phyloP scores from a whole-genome alignment of 2,329 filamentous ascomycete species.

The Trichoderma sp. region DNA sequence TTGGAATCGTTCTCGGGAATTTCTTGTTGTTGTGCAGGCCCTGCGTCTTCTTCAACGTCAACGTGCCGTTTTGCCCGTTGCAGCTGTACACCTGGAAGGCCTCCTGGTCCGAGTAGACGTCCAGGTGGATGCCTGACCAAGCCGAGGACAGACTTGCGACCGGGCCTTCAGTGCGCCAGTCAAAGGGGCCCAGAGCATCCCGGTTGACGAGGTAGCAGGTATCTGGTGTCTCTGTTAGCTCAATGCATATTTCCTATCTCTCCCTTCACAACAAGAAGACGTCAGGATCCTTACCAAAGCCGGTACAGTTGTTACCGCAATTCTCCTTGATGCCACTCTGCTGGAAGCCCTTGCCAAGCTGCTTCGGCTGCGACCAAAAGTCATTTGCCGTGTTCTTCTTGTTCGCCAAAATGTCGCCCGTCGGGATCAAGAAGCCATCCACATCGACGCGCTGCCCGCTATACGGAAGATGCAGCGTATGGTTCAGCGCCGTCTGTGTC shows the following conservation, averaged over 20 bases:
- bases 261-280: neutral
- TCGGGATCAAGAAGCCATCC: slow-evolving; percentile 72
- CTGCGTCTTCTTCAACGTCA: slow-evolving; percentile 68
- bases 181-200: slow-evolving; percentile 51
- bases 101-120: slow-evolving; percentile 79
- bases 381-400: slow-evolving; percentile 67
- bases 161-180: slow-evolving; percentile 61
- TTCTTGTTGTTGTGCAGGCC: slow-evolving; percentile 54
- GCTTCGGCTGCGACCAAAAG: slow-evolving; percentile 79
- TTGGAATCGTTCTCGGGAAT: slow-evolving; percentile 60
- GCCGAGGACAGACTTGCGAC: slow-evolving; percentile 66
- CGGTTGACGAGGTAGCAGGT: slow-evolving; percentile 70
- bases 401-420: slow-evolving; percentile 71
- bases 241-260: neutral
- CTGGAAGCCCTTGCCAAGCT: slow-evolving; percentile 67
- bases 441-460: slow-evolving; percentile 65
- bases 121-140: slow-evolving; percentile 79
- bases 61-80: slow-evolving; percentile 68
- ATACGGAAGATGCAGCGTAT: slow-evolving; percentile 71
- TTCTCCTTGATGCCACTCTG: slow-evolving; percentile 63
- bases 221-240: slow-evolving; percentile 38
- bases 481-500: slow-evolving; percentile 63
- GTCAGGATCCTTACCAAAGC: slow-evolving; percentile 62
- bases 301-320: slow-evolving; percentile 78
- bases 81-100: slow-evolving; percentile 89